A percentile compares a stretch with the other conserved stretches of the same genome.
Conservation (phyloP, 2,329 filamentous ascomycete genomes). For the Ascochyta pisi region DNA sequence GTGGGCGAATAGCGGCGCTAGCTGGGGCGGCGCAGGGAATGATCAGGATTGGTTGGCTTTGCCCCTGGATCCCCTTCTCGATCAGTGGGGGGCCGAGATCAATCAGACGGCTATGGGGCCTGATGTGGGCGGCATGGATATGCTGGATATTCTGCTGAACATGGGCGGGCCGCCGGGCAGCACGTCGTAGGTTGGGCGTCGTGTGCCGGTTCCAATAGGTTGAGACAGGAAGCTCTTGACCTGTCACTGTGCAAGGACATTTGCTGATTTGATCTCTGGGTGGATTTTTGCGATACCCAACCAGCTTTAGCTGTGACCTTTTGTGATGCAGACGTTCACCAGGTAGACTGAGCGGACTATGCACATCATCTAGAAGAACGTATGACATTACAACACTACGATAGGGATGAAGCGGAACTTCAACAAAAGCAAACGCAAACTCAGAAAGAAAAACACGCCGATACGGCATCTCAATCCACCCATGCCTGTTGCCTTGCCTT, state of each 20-base stretch:
- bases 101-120: conserved; percentile 64
- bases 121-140: conserved; percentile 67
- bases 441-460: too few relatives aligned
- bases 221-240: background rate
- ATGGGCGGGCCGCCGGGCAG: conserved; percentile 44
- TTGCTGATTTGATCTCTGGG: background rate
- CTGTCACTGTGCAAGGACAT: background rate
- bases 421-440: too few relatives aligned
- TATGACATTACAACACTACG: too few relatives aligned
- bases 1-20: conserved; percentile 31
- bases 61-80: conserved; percentile 66
- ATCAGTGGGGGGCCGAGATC: conserved; percentile 64
- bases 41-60: conserved; percentile 66
- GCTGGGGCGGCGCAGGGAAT: conserved; percentile 29
- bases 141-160: conserved; percentile 57
- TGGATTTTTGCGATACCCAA: conserved; percentile 11
- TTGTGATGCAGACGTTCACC: too few relatives aligned
- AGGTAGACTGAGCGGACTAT: too few relatives aligned
- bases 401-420: too few relatives aligned
- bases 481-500: too few relatives aligned
- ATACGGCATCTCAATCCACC: too few relatives aligned
- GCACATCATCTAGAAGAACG: too few relatives aligned
- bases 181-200: conserved; percentile 11
- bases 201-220: background rate
- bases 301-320: background rate